These are phyloP conservation scores for Aspergillus luchuensis DNA, from an alignment of 2,329 filamentous ascomycete species.

Conservation along the genomic window DNA sequence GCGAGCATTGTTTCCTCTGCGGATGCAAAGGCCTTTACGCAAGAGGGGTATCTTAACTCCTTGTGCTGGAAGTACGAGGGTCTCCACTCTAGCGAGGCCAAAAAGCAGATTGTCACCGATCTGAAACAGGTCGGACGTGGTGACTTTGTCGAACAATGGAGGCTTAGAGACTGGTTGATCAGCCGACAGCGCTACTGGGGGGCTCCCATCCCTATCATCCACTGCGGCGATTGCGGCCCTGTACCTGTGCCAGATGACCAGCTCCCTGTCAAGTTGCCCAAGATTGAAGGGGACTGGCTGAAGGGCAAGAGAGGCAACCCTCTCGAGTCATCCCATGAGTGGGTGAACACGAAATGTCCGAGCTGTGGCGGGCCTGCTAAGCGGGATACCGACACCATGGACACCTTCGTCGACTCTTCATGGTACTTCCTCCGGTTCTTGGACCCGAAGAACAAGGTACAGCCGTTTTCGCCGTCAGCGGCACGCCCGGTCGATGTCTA, in stretches of 20 bases:
- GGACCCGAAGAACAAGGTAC: conserved; percentile 65
- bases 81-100: conserved; percentile 64
- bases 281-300: conserved; percentile 68
- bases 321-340: conserved; percentile 69
- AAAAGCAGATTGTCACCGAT: conserved; percentile 58
- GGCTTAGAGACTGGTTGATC: conserved; percentile 84
- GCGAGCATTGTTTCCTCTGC: conserved; percentile 34
- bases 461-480: conserved; percentile 61
- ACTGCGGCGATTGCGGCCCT: conserved; percentile 74
- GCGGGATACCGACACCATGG: conserved; percentile 92
- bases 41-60: conserved; percentile 68
- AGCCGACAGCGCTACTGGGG: conserved; percentile 94
- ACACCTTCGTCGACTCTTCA: conserved; percentile 92
- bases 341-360: conserved; percentile 75
- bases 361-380: conserved; percentile 68
- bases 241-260: conserved; percentile 76
- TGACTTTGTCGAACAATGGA: conserved; percentile 70
- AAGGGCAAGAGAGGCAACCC: conserved; percentile 74
- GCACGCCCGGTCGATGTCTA: conserved; percentile 82
- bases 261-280: conserved; percentile 74
- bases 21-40: conserved; percentile 59
- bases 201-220: conserved; percentile 83
- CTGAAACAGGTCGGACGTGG: conserved; percentile 59
- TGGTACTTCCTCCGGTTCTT: conserved; percentile 88
- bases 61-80: conserved; percentile 67